Evolutionary conservation across 257 asterid genomes (phyloP), one percentile per base, ranked within the genome.

Genomic region (Solanum sejunctum): DNA sequence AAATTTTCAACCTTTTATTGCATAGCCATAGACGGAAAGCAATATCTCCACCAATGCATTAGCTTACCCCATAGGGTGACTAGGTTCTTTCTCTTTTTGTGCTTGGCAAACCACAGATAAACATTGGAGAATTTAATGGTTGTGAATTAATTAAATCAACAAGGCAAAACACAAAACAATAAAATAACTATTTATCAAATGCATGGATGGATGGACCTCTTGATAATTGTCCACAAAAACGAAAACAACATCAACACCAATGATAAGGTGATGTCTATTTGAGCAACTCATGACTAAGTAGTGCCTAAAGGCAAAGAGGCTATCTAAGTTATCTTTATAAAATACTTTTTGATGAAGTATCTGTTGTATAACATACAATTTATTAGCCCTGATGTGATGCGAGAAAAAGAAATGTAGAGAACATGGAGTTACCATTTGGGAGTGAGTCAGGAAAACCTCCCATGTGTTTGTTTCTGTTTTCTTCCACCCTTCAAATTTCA

Each of bases 361-460:
- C 23, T 15, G 23, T 8, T 77, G 63, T 77, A 23, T 26, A 28
- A 77, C 23, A 23, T 8, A 23, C 61, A 18, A 49, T 26, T 55
- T 45, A 77, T 51, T 51, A 77, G 26, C 45, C 58, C 6, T n/a
- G 18, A n/a, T 21, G 23, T 20, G 32, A 63, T 45, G 47, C 57
- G 39, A 39, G 67, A 80, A 41, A 43, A 13, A 21, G 56, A 64
- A 52, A 67, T 49, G 26, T n/a, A 67, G 79, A 28, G 85, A 84
- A 84, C 63, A 79, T 72, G 56, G 41, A 80, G 70, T 87, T 92
- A 96, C 99, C 98, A 93, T 89, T 85, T 96, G 99, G 81, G 97
- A 93, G 88, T 94, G 98, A 64, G 98, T 93, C 82, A 96, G 90
- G 61, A 88, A 88, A 84, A 89, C 91, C 91, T 92, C 97, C 92